Evolutionary conservation across 129 eudicot genomes (phyloP).

Genomic region (Arctium lappa): DNA sequence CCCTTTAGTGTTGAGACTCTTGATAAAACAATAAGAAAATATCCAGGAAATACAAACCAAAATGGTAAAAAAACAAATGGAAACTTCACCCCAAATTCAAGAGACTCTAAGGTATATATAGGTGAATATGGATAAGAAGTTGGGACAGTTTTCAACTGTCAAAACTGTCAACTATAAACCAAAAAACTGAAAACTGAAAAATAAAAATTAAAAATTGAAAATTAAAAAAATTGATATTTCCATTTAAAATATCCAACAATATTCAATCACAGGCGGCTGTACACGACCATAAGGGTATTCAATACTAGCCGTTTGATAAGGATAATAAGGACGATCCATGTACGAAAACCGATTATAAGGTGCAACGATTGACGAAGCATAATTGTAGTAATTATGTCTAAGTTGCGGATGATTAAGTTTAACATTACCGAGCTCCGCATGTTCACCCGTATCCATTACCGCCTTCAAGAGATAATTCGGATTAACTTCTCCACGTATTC

Average conservation of each 20-base stretch:
- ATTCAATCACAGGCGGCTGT: background rate
- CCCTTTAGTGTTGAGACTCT: too few relatives aligned
- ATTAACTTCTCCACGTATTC: slow-evolving; percentile 31
- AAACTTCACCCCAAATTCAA: too few relatives aligned
- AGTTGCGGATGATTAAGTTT: slow-evolving; percentile 42
- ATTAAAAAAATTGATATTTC: too few relatives aligned
- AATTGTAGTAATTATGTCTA: background rate
- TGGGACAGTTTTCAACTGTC: too few relatives aligned
- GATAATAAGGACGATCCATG: slow-evolving; percentile 4
- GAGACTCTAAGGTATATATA: too few relatives aligned
- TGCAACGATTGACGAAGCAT: background rate
- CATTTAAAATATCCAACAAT: background rate
- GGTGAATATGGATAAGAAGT: too few relatives aligned
- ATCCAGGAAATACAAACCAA: too few relatives aligned
- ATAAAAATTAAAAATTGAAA: too few relatives aligned
- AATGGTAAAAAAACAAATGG: too few relatives aligned
- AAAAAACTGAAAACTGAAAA: too few relatives aligned
- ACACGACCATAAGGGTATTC: background rate
- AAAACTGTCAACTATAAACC: too few relatives aligned
- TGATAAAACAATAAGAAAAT: too few relatives aligned
- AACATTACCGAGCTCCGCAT: slow-evolving; percentile 34
- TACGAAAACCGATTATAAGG: background rate
- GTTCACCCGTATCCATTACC: slow-evolving; percentile 33
- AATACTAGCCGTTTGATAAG: background rate
- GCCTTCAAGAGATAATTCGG: slow-evolving; percentile 36